Evolutionary conservation across 352 stramenopile genomes (phyloP).

Genomic region (Pythium periplocum): DNA sequence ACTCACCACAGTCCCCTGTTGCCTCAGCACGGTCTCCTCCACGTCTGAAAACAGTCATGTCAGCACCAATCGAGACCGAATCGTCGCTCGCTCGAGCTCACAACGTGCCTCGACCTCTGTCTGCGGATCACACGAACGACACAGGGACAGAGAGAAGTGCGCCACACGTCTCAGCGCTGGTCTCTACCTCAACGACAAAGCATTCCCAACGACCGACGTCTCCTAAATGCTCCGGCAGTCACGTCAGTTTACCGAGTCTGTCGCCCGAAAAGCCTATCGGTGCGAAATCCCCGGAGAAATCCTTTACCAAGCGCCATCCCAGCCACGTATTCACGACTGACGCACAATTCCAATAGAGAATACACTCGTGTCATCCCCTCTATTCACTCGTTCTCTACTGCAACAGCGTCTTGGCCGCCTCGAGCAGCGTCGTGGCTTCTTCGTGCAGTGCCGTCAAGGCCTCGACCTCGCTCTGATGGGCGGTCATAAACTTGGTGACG

Average conservation of each 20-base stretch:
- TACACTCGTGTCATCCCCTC: not conserved
- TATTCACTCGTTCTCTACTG: conserved; percentile 14
- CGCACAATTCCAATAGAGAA: not conserved
- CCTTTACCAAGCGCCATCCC: conserved; percentile 21
- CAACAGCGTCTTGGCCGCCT: conserved; percentile 27
- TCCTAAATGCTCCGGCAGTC: not conserved
- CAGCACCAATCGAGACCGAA: too few relatives aligned
- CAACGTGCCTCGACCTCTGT: too few relatives aligned
- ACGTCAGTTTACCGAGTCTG: conserved; percentile 30
- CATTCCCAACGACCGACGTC: conserved; percentile 3
- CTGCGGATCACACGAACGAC: too few relatives aligned
- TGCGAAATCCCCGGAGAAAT: conserved; percentile 32
- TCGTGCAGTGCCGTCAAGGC: conserved; percentile 21
- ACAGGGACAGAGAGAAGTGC: not conserved
- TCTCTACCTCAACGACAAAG: not conserved
- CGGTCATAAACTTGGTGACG: conserved; percentile 41
- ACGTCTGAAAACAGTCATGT: too few relatives aligned
- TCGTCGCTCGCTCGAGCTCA: too few relatives aligned
- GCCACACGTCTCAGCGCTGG: conserved; percentile 10
- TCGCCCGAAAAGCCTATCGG: conserved; percentile 44
- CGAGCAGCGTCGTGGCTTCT: conserved; percentile 52
- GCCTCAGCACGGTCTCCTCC: too few relatives aligned
- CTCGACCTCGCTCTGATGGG: conserved; percentile 33
- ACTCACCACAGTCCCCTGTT: too few relatives aligned
- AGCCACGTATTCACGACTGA: not conserved